Percentiles rank a stretch among this genome's conserved stretches.
These are phyloP conservation scores for Xylariaceae sp. DNA, from an alignment of 2,329 filamentous ascomycete genomes.

Conservation along the genomic window DNA sequence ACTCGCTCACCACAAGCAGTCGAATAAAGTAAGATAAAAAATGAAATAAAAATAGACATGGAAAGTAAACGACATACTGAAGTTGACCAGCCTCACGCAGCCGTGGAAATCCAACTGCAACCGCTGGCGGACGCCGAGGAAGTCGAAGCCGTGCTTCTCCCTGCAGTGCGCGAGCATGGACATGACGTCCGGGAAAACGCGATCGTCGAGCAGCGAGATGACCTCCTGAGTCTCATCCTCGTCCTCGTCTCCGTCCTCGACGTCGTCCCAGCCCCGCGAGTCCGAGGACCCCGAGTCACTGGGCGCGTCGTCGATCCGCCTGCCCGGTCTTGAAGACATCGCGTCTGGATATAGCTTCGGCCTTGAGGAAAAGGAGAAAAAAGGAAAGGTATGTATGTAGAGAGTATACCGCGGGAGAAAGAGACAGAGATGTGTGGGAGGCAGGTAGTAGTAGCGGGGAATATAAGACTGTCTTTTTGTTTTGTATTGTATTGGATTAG, in stretches of 20 bases:
- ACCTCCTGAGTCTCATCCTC: conserved; percentile 63
- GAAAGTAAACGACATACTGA: conserved; percentile 42
- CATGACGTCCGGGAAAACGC: conserved; percentile 64
- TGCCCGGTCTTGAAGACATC: conserved; percentile 17
- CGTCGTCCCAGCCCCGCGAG: conserved; percentile 53
- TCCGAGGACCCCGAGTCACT: conserved; percentile 43
- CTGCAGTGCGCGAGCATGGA: conserved; percentile 72
- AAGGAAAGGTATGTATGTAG: not conserved
- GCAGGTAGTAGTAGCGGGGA: not conserved
- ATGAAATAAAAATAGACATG: too few species aligned
- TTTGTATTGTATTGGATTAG: not conserved
- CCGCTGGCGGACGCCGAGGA: conserved; percentile 60
- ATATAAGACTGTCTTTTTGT: not conserved
- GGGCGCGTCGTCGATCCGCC: conserved; percentile 21
- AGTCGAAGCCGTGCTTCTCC: conserved; percentile 67
- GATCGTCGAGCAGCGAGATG: conserved; percentile 69
- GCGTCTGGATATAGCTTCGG: too few species aligned
- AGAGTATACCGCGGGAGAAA: not conserved
- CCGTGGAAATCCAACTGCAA: conserved; percentile 72
- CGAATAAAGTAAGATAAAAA: too few species aligned
- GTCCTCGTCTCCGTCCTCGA: conserved; percentile 59
- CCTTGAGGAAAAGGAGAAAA: too few species aligned
- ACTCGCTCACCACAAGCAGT: too few species aligned
- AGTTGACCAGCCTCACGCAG: conserved; percentile 76
- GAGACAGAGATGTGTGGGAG: conserved; percentile 2